These are phyloP conservation scores for Trifolium fragiferum DNA, from an alignment of 306 rosid species.

Conservation along the genomic window DNA sequence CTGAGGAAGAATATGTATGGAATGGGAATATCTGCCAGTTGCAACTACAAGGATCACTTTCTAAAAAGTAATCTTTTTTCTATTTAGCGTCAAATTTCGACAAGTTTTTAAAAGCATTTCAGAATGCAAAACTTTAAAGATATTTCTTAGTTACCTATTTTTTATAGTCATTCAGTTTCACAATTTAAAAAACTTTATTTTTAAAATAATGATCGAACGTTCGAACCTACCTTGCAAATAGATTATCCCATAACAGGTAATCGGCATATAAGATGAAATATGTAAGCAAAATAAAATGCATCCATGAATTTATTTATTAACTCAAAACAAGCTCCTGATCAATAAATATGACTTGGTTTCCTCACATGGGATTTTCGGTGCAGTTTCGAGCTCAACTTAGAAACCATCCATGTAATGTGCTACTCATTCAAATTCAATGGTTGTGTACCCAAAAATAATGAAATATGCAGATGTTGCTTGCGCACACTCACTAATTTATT, in stretches of 20 bases:
- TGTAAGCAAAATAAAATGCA: neutral
- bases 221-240: neutral
- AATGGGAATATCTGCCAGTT: neutral
- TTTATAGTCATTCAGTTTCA: neutral
- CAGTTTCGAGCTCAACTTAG: slow-evolving; percentile 2
- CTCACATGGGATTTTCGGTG: slow-evolving; percentile 1
- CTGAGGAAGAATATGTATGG: neutral
- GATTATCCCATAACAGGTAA: neutral
- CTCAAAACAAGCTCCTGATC: slow-evolving; percentile 15
- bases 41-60: neutral
- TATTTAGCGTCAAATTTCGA: neutral
- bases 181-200: neutral
- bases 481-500: slow-evolving; percentile 52
- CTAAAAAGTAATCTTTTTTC: neutral
- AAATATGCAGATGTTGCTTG: slow-evolving; percentile 41
- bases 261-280: neutral
- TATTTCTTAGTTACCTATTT: neutral
- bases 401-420: slow-evolving; percentile 20
- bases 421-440: slow-evolving; percentile 31
- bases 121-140: neutral
- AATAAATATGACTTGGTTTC: neutral
- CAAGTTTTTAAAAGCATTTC: neutral
- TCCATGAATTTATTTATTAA: slow-evolving; percentile 1
- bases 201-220: neutral
- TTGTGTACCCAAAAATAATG: slow-evolving; percentile 49